Evolutionary conservation across 768 basidiomycete genomes (phyloP).

Genomic region (Russula dissimulans): DNA sequence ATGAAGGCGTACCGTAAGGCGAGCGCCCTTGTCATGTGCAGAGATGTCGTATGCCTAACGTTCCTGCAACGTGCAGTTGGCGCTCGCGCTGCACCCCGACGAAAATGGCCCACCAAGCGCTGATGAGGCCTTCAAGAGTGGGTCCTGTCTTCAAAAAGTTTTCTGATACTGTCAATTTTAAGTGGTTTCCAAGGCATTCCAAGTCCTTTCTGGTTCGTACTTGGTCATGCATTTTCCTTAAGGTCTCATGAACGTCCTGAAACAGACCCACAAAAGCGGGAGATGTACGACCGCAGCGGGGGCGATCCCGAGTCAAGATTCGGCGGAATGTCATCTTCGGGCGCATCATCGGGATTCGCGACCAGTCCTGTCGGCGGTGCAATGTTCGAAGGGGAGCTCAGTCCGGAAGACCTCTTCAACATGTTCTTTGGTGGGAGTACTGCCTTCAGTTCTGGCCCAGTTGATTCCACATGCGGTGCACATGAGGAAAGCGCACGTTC

Average conservation of each 20-base stretch:
- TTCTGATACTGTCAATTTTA: conserved; percentile 15
- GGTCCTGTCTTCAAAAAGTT: conserved; percentile 25
- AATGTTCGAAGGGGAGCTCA: conserved; percentile 77
- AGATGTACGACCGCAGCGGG: conserved; percentile 75
- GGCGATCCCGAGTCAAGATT: conserved; percentile 84
- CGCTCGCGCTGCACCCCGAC: conserved; percentile 82
- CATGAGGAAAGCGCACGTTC: not conserved
- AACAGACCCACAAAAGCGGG: conserved; percentile 78
- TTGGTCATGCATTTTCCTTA: conserved; percentile 2
- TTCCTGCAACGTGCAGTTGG: conserved; percentile 43
- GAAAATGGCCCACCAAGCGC: conserved; percentile 97
- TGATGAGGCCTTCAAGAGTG: conserved; percentile 97
- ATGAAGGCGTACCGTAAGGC: conserved; percentile 97
- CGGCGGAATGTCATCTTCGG: conserved; percentile 46
- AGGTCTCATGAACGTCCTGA: not conserved
- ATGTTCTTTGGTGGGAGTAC: conserved; percentile 91
- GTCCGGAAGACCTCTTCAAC: conserved; percentile 94
- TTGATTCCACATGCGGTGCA: conserved; percentile 22
- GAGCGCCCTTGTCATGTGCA: conserved; percentile 16
- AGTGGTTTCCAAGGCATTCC: conserved; percentile 99
- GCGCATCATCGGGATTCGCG: conserved; percentile 41
- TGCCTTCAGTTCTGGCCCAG: conserved; percentile 46
- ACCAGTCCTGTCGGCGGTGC: conserved; percentile 37
- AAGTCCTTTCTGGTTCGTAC: conserved; percentile 69
- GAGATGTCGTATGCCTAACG: not conserved